phyloP scores from a whole-genome alignment of 768 basidiomycete genomes.

The Galerina marginata region DNA sequence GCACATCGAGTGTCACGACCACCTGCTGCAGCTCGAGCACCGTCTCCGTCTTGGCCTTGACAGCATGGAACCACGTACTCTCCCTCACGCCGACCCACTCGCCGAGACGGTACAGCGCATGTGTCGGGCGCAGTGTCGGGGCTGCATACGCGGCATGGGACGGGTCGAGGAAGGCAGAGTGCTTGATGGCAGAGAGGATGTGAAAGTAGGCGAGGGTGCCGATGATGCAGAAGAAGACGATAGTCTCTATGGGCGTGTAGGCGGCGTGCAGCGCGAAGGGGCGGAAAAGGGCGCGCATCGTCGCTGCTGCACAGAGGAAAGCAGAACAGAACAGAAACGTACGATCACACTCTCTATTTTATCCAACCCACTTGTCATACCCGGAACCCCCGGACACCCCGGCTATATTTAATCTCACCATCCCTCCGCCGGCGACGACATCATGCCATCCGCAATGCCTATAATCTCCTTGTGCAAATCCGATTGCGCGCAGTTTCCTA shows the following conservation, averaged over 20 bases:
- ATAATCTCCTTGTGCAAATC: no score
- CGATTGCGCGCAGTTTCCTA: no score
- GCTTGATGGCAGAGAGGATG: slow-evolving; percentile 87
- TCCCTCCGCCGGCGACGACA: no score
- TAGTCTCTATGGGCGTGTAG: slow-evolving; percentile 84
- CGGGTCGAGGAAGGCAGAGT: slow-evolving; percentile 79
- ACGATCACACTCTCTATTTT: no score
- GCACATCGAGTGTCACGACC: slow-evolving; percentile 57
- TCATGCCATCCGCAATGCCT: no score
- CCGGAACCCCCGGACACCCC: no score
- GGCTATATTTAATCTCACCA: no score
- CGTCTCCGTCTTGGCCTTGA: slow-evolving; percentile 34
- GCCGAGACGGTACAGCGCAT: slow-evolving; percentile 55
- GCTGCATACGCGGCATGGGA: slow-evolving; percentile 37
- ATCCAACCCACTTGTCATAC: no score
- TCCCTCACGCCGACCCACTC: slow-evolving; percentile 72
- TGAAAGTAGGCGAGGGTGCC: slow-evolving; percentile 96
- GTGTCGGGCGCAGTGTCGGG: slow-evolving; percentile 55
- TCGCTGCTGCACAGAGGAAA: no score
- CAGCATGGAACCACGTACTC: slow-evolving; percentile 47
- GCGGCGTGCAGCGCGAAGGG: slow-evolving; percentile 77
- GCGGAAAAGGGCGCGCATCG: slow-evolving; percentile 64
- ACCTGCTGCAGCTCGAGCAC: slow-evolving; percentile 78
- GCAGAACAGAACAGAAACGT: no score
- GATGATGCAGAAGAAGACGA: slow-evolving; percentile 87